Evolutionary conservation across 805 yeast species (phyloP), one percentile per base, ranked within the genome.

Genomic region (Starmerella davenportii): DNA sequence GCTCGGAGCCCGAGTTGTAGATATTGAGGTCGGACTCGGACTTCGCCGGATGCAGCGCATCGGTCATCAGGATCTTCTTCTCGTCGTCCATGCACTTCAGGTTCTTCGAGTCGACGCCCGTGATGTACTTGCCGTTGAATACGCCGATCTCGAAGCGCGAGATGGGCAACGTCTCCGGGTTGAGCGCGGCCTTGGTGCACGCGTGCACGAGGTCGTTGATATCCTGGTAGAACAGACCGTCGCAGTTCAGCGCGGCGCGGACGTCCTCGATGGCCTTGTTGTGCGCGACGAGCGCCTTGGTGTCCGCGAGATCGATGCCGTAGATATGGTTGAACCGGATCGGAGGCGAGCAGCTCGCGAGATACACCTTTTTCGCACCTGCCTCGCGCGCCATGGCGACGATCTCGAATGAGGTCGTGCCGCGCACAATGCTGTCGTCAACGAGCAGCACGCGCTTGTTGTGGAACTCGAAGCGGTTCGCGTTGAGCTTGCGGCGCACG

Each of bases 371-470:
- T 44, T 71, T 75, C 34, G 98, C 98, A 42, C 98, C 98, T 4
- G 96, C 94, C 59, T 90, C 98, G 51, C 79, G 71, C n/a, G 98
- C 98, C 98, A 90, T 90, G 48, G 75, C 78, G 25, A 90, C 93
- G 48, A 90, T 90, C 63, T 90, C 98, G 57, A 73, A 79, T 5
- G 95, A 84, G 2, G 98, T 90, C 17, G 98, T 90, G 45, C 98
- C 98, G 57, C 98, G 74, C 8, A 90, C 98, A 47, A 90, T 87
- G 21, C 95, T 82, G 60, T 90, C 98, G 60, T 90, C 98, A 33
- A 90, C 95, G 38, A 90, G 68, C 46, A 90, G 64, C 18, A 90
- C 96, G 44, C 74, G 75, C 51, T 82, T 73, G 45, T 73, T 90
- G 47, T 70, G 69, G 57, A 90, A 90, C 62, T 90, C 98, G 34